phyloP scores from a whole-genome alignment of 176 grass and related monocot genomes.

The Paspalum vaginatum region DNA sequence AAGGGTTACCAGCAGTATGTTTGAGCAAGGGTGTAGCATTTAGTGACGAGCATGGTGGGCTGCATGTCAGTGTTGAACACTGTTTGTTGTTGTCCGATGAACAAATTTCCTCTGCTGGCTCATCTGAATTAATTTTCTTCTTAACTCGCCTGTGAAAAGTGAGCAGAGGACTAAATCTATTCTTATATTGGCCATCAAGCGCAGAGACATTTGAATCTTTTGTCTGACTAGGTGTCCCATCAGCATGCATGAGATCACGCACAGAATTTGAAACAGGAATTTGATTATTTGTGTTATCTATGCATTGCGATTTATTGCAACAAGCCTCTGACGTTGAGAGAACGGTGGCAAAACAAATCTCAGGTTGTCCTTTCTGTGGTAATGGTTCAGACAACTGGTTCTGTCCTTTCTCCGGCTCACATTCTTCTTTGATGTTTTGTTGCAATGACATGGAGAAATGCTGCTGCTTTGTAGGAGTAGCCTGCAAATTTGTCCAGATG shows the following conservation, averaged over 20 bases:
- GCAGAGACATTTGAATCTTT: conserved; percentile 37
- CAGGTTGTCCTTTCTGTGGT: conserved; percentile 11
- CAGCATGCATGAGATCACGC: conserved; percentile 14
- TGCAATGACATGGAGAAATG: conserved; percentile 17
- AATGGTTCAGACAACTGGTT: conserved; percentile 9
- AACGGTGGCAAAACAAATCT: conserved; percentile 13
- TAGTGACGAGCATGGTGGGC: conserved; percentile 2
- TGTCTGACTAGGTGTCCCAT: neutral
- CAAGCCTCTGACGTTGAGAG: neutral
- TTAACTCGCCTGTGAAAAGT: conserved; percentile 53
- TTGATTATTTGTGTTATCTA: conserved; percentile 15
- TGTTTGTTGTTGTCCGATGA: conserved; percentile 9
- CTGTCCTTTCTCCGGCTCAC: conserved; percentile 12
- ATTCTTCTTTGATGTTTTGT: conserved; percentile 37
- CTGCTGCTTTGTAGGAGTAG: conserved; percentile 21
- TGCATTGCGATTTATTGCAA: conserved; percentile 31
- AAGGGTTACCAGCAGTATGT: conserved; percentile 16
- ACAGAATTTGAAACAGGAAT: conserved; percentile 28
- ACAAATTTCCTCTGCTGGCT: conserved; percentile 28
- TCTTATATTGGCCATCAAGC: conserved; percentile 30
- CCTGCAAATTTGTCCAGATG: conserved; percentile 34
- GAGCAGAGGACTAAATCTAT: conserved; percentile 44
- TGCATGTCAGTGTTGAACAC: conserved; percentile 28
- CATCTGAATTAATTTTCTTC: conserved; percentile 41
- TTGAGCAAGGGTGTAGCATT: conserved; percentile 18